Evolutionary conservation across 176 grass and related monocot species (phyloP).

Genomic region (Eleusine coracana): DNA sequence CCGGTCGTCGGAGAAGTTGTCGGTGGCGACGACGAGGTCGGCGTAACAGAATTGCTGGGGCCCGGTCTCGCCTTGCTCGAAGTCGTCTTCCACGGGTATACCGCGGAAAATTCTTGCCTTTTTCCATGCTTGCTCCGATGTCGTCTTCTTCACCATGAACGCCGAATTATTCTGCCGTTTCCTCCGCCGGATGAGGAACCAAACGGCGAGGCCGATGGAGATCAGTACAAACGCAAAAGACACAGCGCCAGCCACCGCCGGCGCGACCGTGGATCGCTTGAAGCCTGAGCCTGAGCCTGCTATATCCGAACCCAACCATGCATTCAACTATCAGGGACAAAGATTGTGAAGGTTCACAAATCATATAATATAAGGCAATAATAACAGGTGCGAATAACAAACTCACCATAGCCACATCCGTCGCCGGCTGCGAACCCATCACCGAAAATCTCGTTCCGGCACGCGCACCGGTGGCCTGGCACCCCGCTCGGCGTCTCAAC

Average conservation of each 20-base stretch:
- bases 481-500: not conserved
- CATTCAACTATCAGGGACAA: too few species aligned
- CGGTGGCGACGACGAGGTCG: slow-evolving; percentile 2
- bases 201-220: not conserved
- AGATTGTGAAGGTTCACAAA: too few species aligned
- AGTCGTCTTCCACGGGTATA: not conserved
- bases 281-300: too few species aligned
- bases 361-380: too few species aligned
- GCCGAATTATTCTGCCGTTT: not conserved
- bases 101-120: not conserved
- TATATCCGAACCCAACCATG: too few species aligned
- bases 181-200: not conserved
- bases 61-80: not conserved
- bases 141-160: not conserved
- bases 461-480: slow-evolving; percentile 40
- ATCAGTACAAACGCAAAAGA: not conserved
- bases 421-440: slow-evolving; percentile 66
- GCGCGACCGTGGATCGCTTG: too few species aligned
- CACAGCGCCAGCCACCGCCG: not conserved
- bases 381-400: too few species aligned
- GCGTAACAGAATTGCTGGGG: not conserved
- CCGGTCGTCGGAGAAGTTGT: not conserved
- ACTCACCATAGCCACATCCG: slow-evolving; percentile 40
- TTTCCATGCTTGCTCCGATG: not conserved
- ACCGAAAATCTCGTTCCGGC: slow-evolving; percentile 38